Conservation (phyloP, 75 land plant genomes). For the Gnetum montanum region DNA sequence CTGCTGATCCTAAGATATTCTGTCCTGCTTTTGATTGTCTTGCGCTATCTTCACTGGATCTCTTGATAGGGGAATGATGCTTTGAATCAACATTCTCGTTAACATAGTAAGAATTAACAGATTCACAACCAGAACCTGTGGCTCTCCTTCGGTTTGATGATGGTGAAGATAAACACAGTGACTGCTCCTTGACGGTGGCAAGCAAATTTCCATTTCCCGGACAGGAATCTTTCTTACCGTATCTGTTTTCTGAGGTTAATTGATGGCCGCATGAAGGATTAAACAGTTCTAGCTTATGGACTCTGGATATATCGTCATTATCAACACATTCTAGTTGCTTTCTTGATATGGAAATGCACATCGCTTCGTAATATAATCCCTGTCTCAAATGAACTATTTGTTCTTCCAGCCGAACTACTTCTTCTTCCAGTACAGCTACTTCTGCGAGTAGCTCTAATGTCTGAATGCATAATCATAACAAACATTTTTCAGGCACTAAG, state of each 20-base stretch:
- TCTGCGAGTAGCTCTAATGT: conserved; percentile 62
- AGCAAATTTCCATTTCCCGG: conserved; percentile 4
- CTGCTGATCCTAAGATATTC: neutral
- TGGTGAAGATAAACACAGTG: neutral
- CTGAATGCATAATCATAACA: conserved; percentile 21
- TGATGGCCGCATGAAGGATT: neutral
- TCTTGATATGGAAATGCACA: conserved; percentile 9
- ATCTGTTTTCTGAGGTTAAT: conserved; percentile 1
- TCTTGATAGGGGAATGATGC: neutral
- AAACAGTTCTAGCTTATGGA: neutral
- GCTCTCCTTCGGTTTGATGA: neutral
- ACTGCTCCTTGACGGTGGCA: conserved; percentile 1
- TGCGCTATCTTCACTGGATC: neutral
- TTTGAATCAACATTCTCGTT: neutral
- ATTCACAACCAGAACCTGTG: neutral
- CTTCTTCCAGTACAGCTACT: conserved; percentile 72
- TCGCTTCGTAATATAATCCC: conserved; percentile 37
- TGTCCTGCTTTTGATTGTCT: neutral
- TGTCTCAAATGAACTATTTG: conserved; percentile 47
- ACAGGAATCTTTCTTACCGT: conserved; percentile 2
- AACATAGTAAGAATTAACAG: neutral
- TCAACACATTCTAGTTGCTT: conserved; percentile 8
- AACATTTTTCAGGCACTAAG: neutral
- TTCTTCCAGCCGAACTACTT: conserved; percentile 58
- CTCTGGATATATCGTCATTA: conserved; percentile 9